Percentiles rank a stretch among this genome's conserved stretches.
phyloP scores from a whole-genome alignment of 1,284 basidiomycete species.

The Tilletia caries region DNA sequence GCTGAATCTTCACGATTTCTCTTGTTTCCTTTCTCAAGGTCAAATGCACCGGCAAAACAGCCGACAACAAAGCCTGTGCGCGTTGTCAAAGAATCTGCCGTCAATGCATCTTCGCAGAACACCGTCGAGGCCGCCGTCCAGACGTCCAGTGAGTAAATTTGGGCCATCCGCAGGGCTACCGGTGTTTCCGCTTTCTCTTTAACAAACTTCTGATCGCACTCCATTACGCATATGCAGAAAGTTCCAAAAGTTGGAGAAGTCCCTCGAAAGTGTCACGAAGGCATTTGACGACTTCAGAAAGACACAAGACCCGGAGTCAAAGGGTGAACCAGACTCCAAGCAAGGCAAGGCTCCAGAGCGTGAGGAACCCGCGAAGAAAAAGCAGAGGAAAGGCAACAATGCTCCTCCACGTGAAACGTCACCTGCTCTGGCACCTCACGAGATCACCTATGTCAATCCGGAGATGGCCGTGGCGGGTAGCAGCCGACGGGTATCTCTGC shows the following conservation, averaged over 20 bases:
- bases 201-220: neutral
- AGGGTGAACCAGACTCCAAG: neutral
- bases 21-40: neutral
- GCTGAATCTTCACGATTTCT: neutral
- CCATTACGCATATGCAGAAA: neutral
- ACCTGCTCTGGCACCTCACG: neutral
- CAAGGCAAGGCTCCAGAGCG: neutral
- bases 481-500: neutral
- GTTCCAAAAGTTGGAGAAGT: constrained; percentile 12
- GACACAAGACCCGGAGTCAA: neutral
- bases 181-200: no score
- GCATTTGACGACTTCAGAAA: constrained; percentile 10
- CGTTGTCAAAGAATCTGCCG: constrained; percentile 9
- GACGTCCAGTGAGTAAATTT: neutral
- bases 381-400: neutral
- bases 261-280: neutral
- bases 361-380: constrained; percentile 2
- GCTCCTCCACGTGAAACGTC: neutral
- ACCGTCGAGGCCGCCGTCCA: constrained; percentile 5
- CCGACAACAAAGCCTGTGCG: constrained; percentile 2
- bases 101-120: neutral
- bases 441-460: neutral
- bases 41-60: constrained; percentile 1
- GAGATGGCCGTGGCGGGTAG: neutral
- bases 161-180: neutral